Conservation (phyloP, 495 filamentous ascomycete species). For the Parachaetomium inaequale region DNA sequence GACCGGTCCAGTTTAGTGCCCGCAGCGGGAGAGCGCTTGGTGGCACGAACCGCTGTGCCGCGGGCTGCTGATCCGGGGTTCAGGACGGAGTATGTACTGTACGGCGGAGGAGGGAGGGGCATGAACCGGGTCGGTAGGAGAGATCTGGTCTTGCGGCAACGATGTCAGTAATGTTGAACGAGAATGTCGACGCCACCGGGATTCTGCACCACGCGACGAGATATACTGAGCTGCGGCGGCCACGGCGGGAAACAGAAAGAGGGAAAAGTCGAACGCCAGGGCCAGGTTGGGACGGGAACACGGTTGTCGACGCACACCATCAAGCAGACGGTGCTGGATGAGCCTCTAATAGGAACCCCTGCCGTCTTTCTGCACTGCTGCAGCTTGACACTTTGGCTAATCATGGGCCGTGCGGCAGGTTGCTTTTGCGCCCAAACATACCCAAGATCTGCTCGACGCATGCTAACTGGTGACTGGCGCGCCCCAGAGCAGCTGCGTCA, state of each 20-base stretch:
- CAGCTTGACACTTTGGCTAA: conserved; percentile 18
- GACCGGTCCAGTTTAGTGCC: conserved; percentile 8
- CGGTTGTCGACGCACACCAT: conserved; percentile 4
- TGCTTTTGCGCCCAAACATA: conserved; percentile 26
- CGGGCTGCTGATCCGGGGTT: conserved; percentile 12
- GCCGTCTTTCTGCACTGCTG: conserved; percentile 6
- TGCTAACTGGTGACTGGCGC: conserved; percentile 16
- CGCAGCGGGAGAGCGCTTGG: conserved; percentile 23
- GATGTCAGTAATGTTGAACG: conserved; percentile 1
- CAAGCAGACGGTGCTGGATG: neutral
- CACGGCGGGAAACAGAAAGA: neutral
- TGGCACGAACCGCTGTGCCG: conserved; percentile 35
- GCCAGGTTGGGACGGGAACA: conserved; percentile 1
- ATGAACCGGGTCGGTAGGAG: too few relatives aligned
- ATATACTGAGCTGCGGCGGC: conserved; percentile 6
- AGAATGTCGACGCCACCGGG: neutral
- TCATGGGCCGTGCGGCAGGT: conserved; percentile 17
- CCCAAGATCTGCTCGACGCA: conserved; percentile 20
- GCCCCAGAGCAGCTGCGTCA: neutral
- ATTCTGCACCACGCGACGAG: conserved; percentile 5
- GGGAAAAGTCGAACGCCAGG: conserved; percentile 4
- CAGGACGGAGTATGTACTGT: neutral
- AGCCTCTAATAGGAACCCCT: conserved; percentile 25
- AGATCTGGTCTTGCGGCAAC: neutral
- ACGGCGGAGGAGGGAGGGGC: too few relatives aligned